These are phyloP conservation scores for Sherardia arvensis DNA, from an alignment of 257 asterid species.

Conservation along the genomic window DNA sequence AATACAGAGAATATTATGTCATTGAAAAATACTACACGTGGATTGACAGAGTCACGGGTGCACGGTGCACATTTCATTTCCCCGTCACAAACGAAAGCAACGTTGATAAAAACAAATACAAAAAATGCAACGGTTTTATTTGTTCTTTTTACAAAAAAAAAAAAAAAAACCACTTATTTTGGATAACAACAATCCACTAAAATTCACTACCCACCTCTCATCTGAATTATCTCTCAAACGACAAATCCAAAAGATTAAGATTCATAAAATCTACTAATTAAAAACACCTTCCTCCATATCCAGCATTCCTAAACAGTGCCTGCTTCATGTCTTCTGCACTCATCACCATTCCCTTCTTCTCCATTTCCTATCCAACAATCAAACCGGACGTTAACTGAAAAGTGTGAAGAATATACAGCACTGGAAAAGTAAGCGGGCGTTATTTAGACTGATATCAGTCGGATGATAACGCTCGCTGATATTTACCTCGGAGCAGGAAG, in stretches of 20 bases:
- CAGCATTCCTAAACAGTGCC: constrained; percentile 61
- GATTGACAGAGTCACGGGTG: neutral
- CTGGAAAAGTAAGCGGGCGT: too few species aligned
- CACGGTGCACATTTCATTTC: neutral
- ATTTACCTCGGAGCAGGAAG: constrained; percentile 51
- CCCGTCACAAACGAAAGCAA: neutral
- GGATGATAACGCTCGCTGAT: too few species aligned
- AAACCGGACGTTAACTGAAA: too few species aligned
- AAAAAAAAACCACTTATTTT: constrained; percentile 12
- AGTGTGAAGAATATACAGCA: neutral
- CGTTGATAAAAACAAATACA: neutral
- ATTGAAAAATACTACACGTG: neutral
- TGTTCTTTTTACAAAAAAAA: neutral
- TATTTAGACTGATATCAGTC: too few species aligned
- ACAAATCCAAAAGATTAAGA: constrained; percentile 5
- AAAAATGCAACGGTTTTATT: neutral
- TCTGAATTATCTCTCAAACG: neutral
- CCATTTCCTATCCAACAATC: constrained; percentile 33
- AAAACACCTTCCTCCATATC: constrained; percentile 61
- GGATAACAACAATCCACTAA: constrained; percentile 9
- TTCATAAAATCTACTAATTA: constrained; percentile 13
- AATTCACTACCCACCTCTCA: constrained; percentile 9
- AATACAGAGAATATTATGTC: too few species aligned
- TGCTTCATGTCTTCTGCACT: constrained; percentile 59
- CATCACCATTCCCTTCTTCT: constrained; percentile 25